Base-by-base conservation (phyloP, 2,329 filamentous ascomycete species). In the Fusarium mexicanum region DNA sequence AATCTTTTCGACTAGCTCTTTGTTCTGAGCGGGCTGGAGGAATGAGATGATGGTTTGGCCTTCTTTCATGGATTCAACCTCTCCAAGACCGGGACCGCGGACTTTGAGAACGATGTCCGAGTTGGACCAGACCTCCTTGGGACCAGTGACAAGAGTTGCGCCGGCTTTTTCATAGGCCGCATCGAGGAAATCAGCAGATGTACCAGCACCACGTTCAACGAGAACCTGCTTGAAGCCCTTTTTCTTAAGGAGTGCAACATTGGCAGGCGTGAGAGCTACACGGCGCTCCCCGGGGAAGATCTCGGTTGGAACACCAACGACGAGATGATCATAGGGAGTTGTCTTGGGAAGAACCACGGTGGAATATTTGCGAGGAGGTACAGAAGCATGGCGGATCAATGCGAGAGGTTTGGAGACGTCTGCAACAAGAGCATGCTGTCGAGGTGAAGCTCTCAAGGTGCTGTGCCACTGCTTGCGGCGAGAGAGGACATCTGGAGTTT, bases 31-130 rank as follows among this genome's bases (percentile, higher is more conserved):
- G 2, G 94, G 94, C 80, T 97, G 94, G 35, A 98, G 83, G 79
- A 97, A 94, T 5, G 93, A 96, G 75, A 97, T 92, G 64, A 97
- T 81, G 1, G 93, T 95, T 54, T 93, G 90, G 7, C 91, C 91
- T 74, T 91, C 86, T 69, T 89, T 90, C 74, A 96, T 88, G 40
- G 86, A 86, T 70, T 91, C 88, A 9, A 94, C 88, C 81, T 97
- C 94, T 66, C 89, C 88, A 55, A 90, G 84, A 11, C 89, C 91
- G 0, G 94, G 94, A 4, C 91, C 90, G 47, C 94, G 91, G 62
- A 98, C 94, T 82, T 97, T 97, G 76, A 98, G 87, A 17, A 97
- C 85, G 73, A 97, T 94, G 79, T 97, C 90, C 70, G 92, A 91
- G 62, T 91, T 86, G 11, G 88, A 87, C 91, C 94, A 97, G 73